Percentiles rank a stretch among this genome's conserved stretches.
phyloP scores from a whole-genome alignment of 2,329 filamentous ascomycete genomes.

The Penicillium sp. region DNA sequence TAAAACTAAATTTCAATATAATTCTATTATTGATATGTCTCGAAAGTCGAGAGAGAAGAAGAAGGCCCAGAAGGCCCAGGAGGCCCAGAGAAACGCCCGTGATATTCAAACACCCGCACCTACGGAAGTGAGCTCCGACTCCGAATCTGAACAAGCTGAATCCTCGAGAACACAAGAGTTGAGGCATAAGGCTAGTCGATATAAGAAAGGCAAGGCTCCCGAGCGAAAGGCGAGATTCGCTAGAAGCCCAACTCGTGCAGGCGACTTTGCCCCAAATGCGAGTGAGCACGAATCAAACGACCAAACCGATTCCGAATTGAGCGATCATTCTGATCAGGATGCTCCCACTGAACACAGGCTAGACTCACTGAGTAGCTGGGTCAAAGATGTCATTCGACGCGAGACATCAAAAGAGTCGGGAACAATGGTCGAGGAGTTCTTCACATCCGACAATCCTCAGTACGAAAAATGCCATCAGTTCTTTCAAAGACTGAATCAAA shows the following conservation, averaged over 20 bases:
- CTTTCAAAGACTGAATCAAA: conserved; percentile 9
- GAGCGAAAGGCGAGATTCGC: background rate
- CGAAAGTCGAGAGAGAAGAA: background rate
- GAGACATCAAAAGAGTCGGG: background rate
- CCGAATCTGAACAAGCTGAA: background rate
- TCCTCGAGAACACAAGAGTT: background rate
- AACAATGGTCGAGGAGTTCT: conserved; percentile 5
- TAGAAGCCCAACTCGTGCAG: conserved; percentile 1
- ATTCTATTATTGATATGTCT: background rate
- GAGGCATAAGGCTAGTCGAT: background rate
- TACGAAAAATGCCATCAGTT: conserved; percentile 7
- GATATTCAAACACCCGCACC: background rate
- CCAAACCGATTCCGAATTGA: background rate
- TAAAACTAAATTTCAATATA: background rate
- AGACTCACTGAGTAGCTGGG: background rate
- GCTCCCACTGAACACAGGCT: background rate
- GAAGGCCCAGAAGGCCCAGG: no score
- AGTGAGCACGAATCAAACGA: conserved; percentile 1
- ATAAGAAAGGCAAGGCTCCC: background rate
- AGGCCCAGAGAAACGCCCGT: background rate
- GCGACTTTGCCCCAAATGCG: background rate
- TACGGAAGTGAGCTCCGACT: background rate
- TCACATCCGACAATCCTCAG: background rate
- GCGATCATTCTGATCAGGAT: background rate
- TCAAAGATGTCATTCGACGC: conserved; percentile 6